Percentiles rank a stretch among this genome's conserved stretches.
These are phyloP conservation scores for Picocystis sp. DNA, from an alignment of 163 green algal genomes.

Conservation along the genomic window DNA sequence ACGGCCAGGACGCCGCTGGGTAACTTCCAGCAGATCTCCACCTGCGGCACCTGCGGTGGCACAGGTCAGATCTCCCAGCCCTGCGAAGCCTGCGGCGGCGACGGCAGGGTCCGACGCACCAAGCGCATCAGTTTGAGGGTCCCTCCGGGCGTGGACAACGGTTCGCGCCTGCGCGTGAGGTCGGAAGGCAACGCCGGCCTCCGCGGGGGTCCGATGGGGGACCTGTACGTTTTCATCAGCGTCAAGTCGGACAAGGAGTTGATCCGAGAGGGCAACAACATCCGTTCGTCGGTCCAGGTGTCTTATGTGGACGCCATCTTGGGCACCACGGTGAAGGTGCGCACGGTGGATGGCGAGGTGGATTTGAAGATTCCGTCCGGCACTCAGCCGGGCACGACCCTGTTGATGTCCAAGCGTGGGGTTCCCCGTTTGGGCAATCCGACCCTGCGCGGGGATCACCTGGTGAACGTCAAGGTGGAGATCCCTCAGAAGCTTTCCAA, in stretches of 20 bases:
- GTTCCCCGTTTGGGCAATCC: conserved; percentile 65
- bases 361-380: conserved; percentile 89
- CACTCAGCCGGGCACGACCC: conserved; percentile 88
- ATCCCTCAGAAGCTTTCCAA: conserved; percentile 67
- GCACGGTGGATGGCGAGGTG: conserved; percentile 80
- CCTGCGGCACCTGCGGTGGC: conserved; percentile 69
- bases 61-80: conserved; percentile 59
- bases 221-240: conserved; percentile 90
- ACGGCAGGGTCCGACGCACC: conserved; percentile 61
- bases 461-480: conserved; percentile 67
- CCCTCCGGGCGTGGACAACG: conserved; percentile 73
- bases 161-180: conserved; percentile 63
- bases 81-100: conserved; percentile 73
- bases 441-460: conserved; percentile 60
- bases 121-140: conserved; percentile 79
- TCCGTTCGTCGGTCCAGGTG: conserved; percentile 76
- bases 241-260: conserved; percentile 43
- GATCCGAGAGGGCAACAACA: conserved; percentile 64
- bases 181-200: conserved; percentile 24
- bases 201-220: conserved; percentile 37
- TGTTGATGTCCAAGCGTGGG: conserved; percentile 91
- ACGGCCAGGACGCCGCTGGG: conserved; percentile 70
- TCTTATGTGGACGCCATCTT: conserved; percentile 88
- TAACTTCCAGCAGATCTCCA: conserved; percentile 81
- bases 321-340: conserved; percentile 56